These are phyloP conservation scores for Pythium phragmitis DNA, from an alignment of 352 stramenopile species.

Conservation along the genomic window DNA sequence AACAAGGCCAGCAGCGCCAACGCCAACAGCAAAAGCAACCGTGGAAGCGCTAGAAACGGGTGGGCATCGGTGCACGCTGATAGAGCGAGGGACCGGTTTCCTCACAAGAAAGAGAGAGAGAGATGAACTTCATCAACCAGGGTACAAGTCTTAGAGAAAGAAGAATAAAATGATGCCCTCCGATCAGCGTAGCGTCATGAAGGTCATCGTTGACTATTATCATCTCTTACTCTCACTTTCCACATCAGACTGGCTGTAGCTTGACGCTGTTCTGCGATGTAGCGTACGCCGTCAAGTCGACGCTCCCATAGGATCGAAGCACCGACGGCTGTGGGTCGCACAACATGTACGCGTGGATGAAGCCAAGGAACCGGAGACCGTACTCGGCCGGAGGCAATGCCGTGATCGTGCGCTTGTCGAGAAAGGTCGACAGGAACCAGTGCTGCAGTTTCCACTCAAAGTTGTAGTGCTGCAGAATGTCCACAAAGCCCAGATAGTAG, in stretches of 20 bases:
- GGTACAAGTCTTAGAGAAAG: too few relatives aligned
- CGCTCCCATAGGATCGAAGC: conserved; percentile 71
- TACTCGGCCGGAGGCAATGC: conserved; percentile 82
- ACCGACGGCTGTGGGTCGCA: conserved; percentile 54
- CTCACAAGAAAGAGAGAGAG: too few relatives aligned
- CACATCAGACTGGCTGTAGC: neutral
- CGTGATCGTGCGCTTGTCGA: conserved; percentile 79
- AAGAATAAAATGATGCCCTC: too few relatives aligned
- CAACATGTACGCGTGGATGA: conserved; percentile 83
- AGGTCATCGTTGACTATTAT: too few relatives aligned
- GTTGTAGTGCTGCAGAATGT: conserved; percentile 87
- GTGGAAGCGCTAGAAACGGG: too few relatives aligned
- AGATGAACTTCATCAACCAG: too few relatives aligned
- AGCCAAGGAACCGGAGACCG: conserved; percentile 81
- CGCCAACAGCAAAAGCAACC: too few relatives aligned
- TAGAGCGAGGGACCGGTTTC: too few relatives aligned
- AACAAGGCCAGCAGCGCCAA: too few relatives aligned
- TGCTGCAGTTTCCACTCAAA: conserved; percentile 85
- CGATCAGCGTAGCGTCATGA: too few relatives aligned
- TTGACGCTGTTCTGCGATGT: neutral
- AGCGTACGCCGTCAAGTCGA: conserved; percentile 30
- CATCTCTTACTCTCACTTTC: too few relatives aligned
- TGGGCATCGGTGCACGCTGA: too few relatives aligned
- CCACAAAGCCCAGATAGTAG: conserved; percentile 86
- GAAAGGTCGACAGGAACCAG: conserved; percentile 60